Conservation (phyloP, 306 rosid species). For the Citrullus mucosospermus region DNA sequence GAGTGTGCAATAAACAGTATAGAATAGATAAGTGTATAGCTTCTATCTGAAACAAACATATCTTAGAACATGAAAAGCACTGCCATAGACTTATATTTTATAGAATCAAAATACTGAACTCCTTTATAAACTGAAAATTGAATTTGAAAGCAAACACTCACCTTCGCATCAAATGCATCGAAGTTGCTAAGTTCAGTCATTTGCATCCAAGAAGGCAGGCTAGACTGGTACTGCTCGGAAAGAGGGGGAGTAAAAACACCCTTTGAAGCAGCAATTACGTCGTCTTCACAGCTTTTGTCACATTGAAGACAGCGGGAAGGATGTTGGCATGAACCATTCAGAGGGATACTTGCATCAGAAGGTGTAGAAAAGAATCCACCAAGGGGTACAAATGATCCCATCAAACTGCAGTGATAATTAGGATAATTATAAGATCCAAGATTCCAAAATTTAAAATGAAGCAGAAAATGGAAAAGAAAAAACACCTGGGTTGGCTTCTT, state of each 20-base stretch:
- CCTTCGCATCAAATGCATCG: constrained; percentile 48
- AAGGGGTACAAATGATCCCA: constrained; percentile 91
- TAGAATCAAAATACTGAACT: background rate
- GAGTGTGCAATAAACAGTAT: background rate
- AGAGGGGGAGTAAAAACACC: constrained; percentile 30
- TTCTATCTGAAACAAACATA: background rate
- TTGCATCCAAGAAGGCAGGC: constrained; percentile 65
- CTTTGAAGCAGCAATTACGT: constrained; percentile 32
- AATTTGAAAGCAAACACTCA: constrained; percentile 31
- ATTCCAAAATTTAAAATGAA: background rate
- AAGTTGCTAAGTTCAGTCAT: constrained; percentile 29
- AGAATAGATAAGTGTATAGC: background rate
- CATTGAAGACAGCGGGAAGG: constrained; percentile 27
- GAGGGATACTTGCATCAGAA: constrained; percentile 46
- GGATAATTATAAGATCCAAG: constrained; percentile 11
- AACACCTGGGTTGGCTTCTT: background rate
- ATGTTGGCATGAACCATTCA: constrained; percentile 31
- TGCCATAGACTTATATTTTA: background rate
- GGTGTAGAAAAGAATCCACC: constrained; percentile 93
- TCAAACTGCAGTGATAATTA: constrained; percentile 48
- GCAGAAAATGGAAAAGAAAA: background rate
- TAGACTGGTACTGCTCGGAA: constrained; percentile 36
- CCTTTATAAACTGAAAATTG: background rate
- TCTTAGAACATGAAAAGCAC: background rate
- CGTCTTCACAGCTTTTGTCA: constrained; percentile 44